Evolutionary conservation across 805 yeast species (phyloP).

Genomic region (Blastobotrys terrestris): DNA sequence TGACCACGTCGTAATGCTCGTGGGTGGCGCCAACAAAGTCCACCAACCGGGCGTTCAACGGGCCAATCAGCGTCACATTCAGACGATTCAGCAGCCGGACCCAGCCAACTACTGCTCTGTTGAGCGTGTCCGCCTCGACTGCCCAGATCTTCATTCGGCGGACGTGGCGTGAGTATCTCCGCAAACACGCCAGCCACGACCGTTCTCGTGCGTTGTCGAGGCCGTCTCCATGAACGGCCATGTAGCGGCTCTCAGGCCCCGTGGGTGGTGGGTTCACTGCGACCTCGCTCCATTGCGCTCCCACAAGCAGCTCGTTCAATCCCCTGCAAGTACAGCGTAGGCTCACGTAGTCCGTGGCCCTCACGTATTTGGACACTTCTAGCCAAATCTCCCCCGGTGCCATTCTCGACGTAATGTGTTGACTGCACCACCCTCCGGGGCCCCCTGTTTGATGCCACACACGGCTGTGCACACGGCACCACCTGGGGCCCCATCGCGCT

Average conservation of each 20-base stretch:
- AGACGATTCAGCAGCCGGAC: neutral
- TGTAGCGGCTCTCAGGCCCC: neutral
- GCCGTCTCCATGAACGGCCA: neutral
- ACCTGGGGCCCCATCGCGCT: too few relatives aligned
- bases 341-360: neutral
- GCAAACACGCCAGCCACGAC: neutral
- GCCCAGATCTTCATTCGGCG: neutral
- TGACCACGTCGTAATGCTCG: neutral
- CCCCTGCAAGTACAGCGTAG: neutral
- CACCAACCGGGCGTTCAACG: neutral
- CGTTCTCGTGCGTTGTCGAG: neutral
- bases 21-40: neutral
- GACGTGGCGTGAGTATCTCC: neutral
- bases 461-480: neutral
- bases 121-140: neutral
- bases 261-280: neutral
- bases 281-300: neutral
- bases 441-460: neutral
- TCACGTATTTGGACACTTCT: neutral
- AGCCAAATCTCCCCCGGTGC: neutral
- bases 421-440: neutral
- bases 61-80: neutral
- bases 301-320: neutral
- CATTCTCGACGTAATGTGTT: neutral
- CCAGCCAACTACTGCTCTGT: neutral